phyloP scores from a whole-genome alignment of 148 eudicot species.

The Talinum fruticosum region DNA sequence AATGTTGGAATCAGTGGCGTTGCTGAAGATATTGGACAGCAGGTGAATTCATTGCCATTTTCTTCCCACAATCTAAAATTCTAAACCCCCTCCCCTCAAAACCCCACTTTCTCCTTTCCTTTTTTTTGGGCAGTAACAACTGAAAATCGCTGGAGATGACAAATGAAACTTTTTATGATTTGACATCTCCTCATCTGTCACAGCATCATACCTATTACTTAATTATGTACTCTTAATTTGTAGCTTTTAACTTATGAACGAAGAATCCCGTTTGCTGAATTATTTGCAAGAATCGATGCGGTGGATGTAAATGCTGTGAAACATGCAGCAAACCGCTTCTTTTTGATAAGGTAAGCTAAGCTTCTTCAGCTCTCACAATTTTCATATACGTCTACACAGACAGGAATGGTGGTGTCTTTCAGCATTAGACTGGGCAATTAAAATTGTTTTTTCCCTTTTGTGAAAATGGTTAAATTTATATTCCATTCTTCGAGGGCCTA shows the following conservation, averaged over 20 bases:
- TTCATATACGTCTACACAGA: not conserved
- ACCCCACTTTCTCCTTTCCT: too few relatives aligned
- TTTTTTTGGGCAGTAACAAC: too few relatives aligned
- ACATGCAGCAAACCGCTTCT: slow-evolving; percentile 57
- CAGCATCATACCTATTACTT: not conserved
- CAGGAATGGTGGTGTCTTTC: too few relatives aligned
- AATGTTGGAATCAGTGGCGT: slow-evolving; percentile 29
- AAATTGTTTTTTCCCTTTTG: too few relatives aligned
- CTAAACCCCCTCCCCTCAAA: not conserved
- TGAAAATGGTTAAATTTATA: too few relatives aligned
- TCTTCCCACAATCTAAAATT: not conserved
- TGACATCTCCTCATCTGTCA: not conserved
- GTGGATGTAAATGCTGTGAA: slow-evolving; percentile 57
- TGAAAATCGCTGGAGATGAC: not conserved
- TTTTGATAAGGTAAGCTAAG: slow-evolving; percentile 50
- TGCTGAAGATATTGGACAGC: slow-evolving; percentile 50
- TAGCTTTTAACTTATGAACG: slow-evolving; percentile 66
- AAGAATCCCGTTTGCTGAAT: slow-evolving; percentile 60
- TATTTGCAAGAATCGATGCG: slow-evolving; percentile 63
- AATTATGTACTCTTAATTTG: slow-evolving; percentile 13
- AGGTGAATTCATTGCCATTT: slow-evolving; percentile 30
- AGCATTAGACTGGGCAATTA: too few relatives aligned
- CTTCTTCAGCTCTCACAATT: not conserved
- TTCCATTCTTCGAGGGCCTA: too few relatives aligned
- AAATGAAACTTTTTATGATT: not conserved